A percentile compares a stretch with the other conserved stretches of the same genome.
Evolutionary conservation across 1,284 basidiomycete genomes (phyloP).

Genomic region (Pseudozyma pruni): DNA sequence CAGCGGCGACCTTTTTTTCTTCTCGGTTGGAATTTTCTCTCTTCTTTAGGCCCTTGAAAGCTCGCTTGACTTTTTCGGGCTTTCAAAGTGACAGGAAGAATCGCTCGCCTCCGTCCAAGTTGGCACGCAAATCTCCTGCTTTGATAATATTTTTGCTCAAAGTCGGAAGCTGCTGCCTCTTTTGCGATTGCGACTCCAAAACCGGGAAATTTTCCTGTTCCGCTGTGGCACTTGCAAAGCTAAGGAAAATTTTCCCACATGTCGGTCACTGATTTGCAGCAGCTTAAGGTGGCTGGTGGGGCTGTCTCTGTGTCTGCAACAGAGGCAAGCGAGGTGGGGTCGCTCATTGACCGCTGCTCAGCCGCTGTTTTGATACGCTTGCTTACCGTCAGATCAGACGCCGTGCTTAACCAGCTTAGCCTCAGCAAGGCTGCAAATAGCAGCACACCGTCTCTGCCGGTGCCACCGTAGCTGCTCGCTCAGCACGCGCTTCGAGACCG

Average conservation of each 20-base stretch:
- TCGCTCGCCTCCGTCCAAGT: too few relatives aligned
- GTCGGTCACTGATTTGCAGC: too few relatives aligned
- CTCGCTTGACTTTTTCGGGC: slow-evolving; percentile 18
- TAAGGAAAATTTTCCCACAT: too few relatives aligned
- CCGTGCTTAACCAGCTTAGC: slow-evolving; percentile 8
- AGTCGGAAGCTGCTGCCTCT: not conserved
- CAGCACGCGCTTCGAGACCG: too few relatives aligned
- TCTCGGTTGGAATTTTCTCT: slow-evolving; percentile 3
- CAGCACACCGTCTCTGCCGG: too few relatives aligned
- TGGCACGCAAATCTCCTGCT: slow-evolving; percentile 5
- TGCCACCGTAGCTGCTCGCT: too few relatives aligned
- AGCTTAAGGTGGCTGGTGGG: too few relatives aligned
- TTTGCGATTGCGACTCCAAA: not conserved
- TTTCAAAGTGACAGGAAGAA: slow-evolving; percentile 1
- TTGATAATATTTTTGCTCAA: slow-evolving; percentile 32
- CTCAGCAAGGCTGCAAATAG: slow-evolving; percentile 5
- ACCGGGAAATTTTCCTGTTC: not conserved
- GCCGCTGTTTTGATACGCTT: not conserved
- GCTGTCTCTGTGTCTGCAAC: not conserved
- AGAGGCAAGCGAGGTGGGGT: too few relatives aligned
- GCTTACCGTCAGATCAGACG: slow-evolving; percentile 8
- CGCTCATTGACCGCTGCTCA: not conserved
- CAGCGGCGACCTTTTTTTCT: slow-evolving; percentile 8
- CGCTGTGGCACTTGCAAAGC: not conserved
- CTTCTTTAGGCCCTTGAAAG: slow-evolving; percentile 19